Percentiles rank a stretch among this genome's conserved stretches.
These are phyloP conservation scores for Lactarius hatsudake DNA, from an alignment of 768 basidiomycete genomes.

Conservation along the genomic window DNA sequence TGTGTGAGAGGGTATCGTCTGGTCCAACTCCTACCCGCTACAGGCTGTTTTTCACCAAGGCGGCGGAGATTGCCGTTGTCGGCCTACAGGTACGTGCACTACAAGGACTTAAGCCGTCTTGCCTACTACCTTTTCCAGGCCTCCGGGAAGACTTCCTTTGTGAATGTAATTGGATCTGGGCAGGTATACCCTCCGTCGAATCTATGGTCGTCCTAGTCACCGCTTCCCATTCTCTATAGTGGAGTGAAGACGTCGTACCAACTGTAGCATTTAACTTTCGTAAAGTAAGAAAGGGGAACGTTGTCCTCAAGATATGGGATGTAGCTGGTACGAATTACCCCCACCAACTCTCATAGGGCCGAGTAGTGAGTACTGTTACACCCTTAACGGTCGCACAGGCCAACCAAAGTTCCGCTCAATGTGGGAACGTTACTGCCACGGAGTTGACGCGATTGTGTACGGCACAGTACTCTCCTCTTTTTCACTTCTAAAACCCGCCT, in stretches of 20 bases:
- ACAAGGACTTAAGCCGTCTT: background rate
- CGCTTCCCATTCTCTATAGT: constrained; percentile 43
- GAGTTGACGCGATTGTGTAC: constrained; percentile 89
- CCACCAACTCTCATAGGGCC: background rate
- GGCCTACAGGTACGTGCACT: constrained; percentile 67
- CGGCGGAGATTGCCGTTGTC: constrained; percentile 88
- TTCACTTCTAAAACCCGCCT: background rate
- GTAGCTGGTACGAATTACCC: constrained; percentile 64
- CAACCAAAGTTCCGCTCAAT: constrained; percentile 93
- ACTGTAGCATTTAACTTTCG: constrained; percentile 93
- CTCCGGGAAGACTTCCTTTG: constrained; percentile 92
- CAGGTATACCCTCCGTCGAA: constrained; percentile 44
- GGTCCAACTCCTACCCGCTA: constrained; percentile 1
- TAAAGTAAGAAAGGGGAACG: constrained; percentile 84
- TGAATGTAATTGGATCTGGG: constrained; percentile 87
- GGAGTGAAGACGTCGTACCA: constrained; percentile 95
- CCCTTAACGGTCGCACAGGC: constrained; percentile 41
- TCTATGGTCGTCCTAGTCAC: background rate
- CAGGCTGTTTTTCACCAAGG: constrained; percentile 83
- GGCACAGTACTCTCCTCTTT: constrained; percentile 30
- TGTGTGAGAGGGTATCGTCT: background rate
- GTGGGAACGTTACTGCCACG: constrained; percentile 94
- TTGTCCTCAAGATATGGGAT: constrained; percentile 94
- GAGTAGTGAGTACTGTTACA: background rate
- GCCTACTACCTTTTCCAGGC: constrained; percentile 48